phyloP scores from a whole-genome alignment of 1,284 basidiomycete genomes.

The Ceratobasidium theobromae region DNA sequence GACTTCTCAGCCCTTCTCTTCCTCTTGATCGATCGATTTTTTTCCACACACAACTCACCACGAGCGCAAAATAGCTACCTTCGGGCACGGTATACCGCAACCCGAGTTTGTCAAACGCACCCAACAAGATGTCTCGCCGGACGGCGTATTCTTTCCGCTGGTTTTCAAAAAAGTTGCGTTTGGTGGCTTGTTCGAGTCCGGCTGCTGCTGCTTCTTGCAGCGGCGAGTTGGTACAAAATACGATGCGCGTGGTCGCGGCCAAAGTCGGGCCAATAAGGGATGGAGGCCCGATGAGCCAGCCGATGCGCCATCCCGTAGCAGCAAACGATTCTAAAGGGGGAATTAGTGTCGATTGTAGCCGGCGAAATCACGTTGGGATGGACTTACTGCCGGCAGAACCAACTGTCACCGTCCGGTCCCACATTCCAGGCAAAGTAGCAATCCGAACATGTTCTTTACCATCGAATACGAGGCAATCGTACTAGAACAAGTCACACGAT shows the following conservation, averaged over 20 bases:
- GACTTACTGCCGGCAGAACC: slow-evolving; percentile 74
- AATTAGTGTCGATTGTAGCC: slow-evolving; percentile 15
- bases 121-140: slow-evolving; percentile 70
- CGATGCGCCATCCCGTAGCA: slow-evolving; percentile 96
- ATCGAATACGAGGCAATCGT: slow-evolving; percentile 92
- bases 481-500: slow-evolving; percentile 52
- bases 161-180: slow-evolving; percentile 76
- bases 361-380: background rate
- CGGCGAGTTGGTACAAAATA: slow-evolving; percentile 92
- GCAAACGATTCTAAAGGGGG: slow-evolving; percentile 81
- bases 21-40: background rate
- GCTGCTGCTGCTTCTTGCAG: slow-evolving; percentile 89
- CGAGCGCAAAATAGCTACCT: slow-evolving; percentile 86
- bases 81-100: slow-evolving; percentile 86
- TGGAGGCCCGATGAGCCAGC: slow-evolving; percentile 89
- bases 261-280: slow-evolving; percentile 84
- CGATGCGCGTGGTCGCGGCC: slow-evolving; percentile 89
- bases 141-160: slow-evolving; percentile 82
- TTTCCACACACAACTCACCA: slow-evolving; percentile 53
- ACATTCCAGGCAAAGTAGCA: slow-evolving; percentile 94
- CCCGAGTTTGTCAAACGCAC: slow-evolving; percentile 82
- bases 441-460: slow-evolving; percentile 87
- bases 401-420: slow-evolving; percentile 88
- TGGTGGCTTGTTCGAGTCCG: slow-evolving; percentile 75
- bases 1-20: background rate